These are phyloP conservation scores for Saururus chinensis DNA, from an alignment of 164 flowering plant genomes.

Conservation along the genomic window DNA sequence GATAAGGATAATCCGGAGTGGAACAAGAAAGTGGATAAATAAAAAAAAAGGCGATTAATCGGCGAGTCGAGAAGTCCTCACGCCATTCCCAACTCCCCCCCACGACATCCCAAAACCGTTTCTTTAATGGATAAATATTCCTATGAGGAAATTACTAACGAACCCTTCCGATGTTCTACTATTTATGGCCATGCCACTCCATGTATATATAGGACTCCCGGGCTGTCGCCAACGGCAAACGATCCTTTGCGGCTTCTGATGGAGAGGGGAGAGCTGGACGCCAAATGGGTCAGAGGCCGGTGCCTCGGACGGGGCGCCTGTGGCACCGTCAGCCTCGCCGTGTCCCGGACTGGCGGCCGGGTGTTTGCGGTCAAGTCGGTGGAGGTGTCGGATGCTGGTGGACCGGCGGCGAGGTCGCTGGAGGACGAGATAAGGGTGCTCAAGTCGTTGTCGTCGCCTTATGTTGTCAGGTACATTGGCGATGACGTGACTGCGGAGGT, in stretches of 20 bases:
- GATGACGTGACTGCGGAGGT: constrained; percentile 33
- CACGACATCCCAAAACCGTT: background rate
- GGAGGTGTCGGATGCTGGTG: constrained; percentile 1
- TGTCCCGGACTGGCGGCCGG: constrained; percentile 12
- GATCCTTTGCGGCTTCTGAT: background rate
- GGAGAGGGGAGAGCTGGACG: background rate
- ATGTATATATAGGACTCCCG: background rate
- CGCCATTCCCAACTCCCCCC: too few species aligned
- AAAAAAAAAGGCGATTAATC: too few species aligned
- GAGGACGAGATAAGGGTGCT: constrained; percentile 63
- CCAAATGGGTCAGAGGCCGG: constrained; percentile 41
- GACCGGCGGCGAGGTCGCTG: constrained; percentile 22
- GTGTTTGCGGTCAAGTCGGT: constrained; percentile 63
- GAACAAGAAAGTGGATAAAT: background rate
- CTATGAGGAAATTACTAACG: background rate
- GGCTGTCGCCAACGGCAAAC: background rate
- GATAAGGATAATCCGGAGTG: background rate
- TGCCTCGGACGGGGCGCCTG: constrained; percentile 56
- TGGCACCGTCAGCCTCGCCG: constrained; percentile 44
- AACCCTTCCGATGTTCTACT: background rate
- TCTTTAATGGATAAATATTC: too few species aligned
- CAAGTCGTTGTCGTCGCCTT: constrained; percentile 37
- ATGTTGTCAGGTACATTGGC: constrained; percentile 41
- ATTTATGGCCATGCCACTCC: background rate
- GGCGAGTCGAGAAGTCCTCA: too few species aligned